Evolutionary conservation across 2,329 filamentous ascomycete genomes (phyloP).

Genomic region (Fonsecaea erecta): DNA sequence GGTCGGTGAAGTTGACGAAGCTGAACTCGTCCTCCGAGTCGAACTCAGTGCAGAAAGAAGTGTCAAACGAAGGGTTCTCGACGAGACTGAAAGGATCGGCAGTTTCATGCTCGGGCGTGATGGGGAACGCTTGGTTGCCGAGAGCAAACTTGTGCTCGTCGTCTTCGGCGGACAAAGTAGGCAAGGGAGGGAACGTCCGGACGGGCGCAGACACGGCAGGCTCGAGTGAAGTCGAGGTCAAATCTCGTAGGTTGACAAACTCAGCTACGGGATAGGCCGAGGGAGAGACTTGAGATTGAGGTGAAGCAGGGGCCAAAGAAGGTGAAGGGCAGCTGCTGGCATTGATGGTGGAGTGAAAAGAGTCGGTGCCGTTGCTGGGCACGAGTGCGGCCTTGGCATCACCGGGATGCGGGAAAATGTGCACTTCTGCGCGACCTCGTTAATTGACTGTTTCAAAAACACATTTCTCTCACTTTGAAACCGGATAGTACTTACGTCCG

Average conservation of each 20-base stretch:
- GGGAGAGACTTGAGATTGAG: constrained; percentile 45
- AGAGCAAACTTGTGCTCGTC: constrained; percentile 62
- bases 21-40: constrained; percentile 90
- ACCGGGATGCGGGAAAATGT: constrained; percentile 38
- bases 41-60: constrained; percentile 73
- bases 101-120: constrained; percentile 47
- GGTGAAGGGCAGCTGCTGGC: constrained; percentile 36
- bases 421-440: constrained; percentile 33
- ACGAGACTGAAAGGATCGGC: constrained; percentile 37
- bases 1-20: constrained; percentile 70
- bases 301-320: constrained; percentile 33
- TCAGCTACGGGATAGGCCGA: constrained; percentile 71
- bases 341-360: constrained; percentile 13
- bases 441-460: constrained; percentile 10
- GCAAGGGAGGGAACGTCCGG: constrained; percentile 64
- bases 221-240: constrained; percentile 69
- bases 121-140: constrained; percentile 49
- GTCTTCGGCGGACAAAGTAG: constrained; percentile 66
- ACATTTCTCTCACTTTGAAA: constrained; percentile 1
- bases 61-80: constrained; percentile 71
- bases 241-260: constrained; percentile 89
- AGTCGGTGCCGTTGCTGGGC: constrained; percentile 27
- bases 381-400: constrained; percentile 38
- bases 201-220: constrained; percentile 46
- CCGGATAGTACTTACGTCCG: constrained; percentile 34